Base-by-base conservation (phyloP, 257 asterid genomes). In the Oldenlandia corymbosa region DNA sequence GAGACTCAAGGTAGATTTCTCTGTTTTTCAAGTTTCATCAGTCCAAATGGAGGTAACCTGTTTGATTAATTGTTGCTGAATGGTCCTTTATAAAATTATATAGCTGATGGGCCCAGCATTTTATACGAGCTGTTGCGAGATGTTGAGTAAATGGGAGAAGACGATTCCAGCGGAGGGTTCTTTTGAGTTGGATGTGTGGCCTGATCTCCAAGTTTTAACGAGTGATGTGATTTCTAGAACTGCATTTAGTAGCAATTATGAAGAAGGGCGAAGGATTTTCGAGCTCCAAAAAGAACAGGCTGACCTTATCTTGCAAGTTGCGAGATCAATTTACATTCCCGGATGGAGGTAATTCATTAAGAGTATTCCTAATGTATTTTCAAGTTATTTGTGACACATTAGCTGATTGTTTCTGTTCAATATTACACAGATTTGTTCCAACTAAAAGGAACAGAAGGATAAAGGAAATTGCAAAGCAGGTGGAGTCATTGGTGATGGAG, bases 101-200 rank as follows among this genome's bases (percentile, higher is more conserved):
- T 59, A 75, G 76, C 58, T 60, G n/a, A 70, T 75, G 76, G 39
- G 65, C 14, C 67, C 79, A 8, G 70, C 79, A 20, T 65, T 70
- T 41, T 14, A 65, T 41, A 7, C 20, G 24, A 37, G 69, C 21
- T 34, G 67, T 18, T 10, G 39, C 43, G 79, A 75, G 18, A 66
- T 75, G 66, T 14, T 75, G 58, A 60, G 60, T 36, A 60, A 66
- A 65, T 75, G 75, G 70, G 72, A 60, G 51, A 8, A 50, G 49
- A 48, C 61, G 11, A 57, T 50, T 23, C 58, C 70, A 0, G 21
- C 27, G 4, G 45, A 49, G 14, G 67, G 62, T 7, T 55, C 73
- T 5, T 37, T 39, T 21, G 79, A 75, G 30, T 20, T 70, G 47
- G 70, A 70, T 31, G 70, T 75, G 26, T 71, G 73, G 74, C 74